Base-by-base conservation (phyloP, 108 stramenopile genomes). In the Conticribra weissflogii region DNA sequence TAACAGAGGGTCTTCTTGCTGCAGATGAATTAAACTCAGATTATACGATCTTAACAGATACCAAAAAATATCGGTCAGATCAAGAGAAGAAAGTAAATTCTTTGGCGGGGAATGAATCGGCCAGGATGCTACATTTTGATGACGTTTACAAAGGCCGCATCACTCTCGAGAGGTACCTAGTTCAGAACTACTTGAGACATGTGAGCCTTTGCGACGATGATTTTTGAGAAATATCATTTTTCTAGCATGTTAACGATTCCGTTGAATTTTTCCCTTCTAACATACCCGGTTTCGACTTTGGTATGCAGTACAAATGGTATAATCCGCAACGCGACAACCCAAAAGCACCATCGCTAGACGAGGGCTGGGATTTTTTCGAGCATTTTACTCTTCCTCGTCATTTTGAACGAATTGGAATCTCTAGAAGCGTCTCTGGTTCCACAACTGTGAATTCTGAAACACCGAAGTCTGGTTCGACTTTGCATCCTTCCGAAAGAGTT, bases 281-380 rank as follows among this genome's bases (percentile, higher is more conserved):
- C 19, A 51, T n/a, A 21, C 9, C 3, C 21, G 19, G 17, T 21
- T 51, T 51, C 5, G 17, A n/a, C 19, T 51, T 16, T 51, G 15
- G 19, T 4, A 21, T 22, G 15, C 18, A 51, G 50, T 51, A 51
- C 21, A 51, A 51, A 22, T 51, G 50, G 50, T 51, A 51, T n/a
- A 51, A 51, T n/a, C 50, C 50, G 3, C n/a, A 51, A n/a, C 4
- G 50, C 4, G 50, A 51, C 21, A 51, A 51, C 50, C n/a, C 21
- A 3, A 22, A 51, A 12, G 50, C 58, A 8, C 50, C 61, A 14
- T 46, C 44, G 4, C 50, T 51, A 8, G 17, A 74, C 19, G 31
- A 48, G 29, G 79, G 66, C 5, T 81, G 79, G 79, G 59, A 32
- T 15, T 57, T 73, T 34, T 81, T 71, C 51, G 79, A 81, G n/a